Evolutionary conservation across 306 rosid species (phyloP).

Genomic region (Senna siamea): DNA sequence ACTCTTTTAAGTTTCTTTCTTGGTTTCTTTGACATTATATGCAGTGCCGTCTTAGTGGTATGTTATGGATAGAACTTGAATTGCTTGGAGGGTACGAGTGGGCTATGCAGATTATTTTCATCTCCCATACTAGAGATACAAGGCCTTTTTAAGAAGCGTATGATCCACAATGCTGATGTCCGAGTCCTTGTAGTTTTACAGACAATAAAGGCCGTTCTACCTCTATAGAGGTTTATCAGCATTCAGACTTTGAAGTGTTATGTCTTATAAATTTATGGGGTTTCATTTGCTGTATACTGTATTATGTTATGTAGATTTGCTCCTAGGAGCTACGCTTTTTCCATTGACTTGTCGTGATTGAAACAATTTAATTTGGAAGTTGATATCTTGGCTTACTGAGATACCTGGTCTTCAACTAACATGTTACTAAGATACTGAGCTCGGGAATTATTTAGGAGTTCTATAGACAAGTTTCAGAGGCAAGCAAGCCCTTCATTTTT

Average conservation of each 20-base stretch:
- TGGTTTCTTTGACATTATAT: slow-evolving; percentile 5
- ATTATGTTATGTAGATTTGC: slow-evolving; percentile 23
- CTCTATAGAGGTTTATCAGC: slow-evolving; percentile 4
- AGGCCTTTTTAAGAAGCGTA: slow-evolving; percentile 24
- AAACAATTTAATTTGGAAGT: slow-evolving; percentile 12
- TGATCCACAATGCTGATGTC: slow-evolving; percentile 9
- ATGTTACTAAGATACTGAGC: not conserved
- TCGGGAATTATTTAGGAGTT: not conserved
- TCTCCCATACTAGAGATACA: not conserved
- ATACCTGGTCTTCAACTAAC: not conserved
- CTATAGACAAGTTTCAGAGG: not conserved
- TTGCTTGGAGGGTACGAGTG: slow-evolving; percentile 11
- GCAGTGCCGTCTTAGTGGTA: slow-evolving; percentile 59
- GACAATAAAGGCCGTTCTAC: slow-evolving; percentile 17
- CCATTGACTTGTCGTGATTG: not conserved
- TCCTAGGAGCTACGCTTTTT: not conserved
- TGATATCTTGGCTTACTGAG: slow-evolving; percentile 2
- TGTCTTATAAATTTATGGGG: slow-evolving; percentile 20
- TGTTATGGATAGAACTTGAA: not conserved
- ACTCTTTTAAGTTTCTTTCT: not conserved
- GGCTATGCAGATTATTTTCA: not conserved
- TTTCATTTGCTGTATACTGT: slow-evolving; percentile 31
- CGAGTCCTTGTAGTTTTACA: slow-evolving; percentile 27
- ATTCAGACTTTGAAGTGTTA: slow-evolving; percentile 10
- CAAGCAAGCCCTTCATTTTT: not conserved